A percentile compares a stretch with the other conserved stretches of the same genome.
Evolutionary conservation across 345 rosid species (phyloP).

Genomic region (Capsella bursapastoris): DNA sequence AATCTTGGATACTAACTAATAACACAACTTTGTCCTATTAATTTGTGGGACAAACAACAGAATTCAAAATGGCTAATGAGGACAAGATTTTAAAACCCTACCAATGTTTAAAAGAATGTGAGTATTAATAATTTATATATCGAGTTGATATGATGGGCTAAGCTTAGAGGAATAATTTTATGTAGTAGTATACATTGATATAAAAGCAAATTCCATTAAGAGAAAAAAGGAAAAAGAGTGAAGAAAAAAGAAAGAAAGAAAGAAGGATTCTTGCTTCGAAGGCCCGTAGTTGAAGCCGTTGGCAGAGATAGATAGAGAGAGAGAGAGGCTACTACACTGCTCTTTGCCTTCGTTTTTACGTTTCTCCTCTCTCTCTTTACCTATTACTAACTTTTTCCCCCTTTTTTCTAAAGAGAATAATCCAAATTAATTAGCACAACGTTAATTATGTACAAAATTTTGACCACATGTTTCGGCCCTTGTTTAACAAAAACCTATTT

Average conservation of each 20-base stretch:
- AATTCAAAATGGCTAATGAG: slow-evolving; percentile 17
- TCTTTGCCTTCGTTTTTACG: slow-evolving; percentile 42
- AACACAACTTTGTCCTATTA: background rate
- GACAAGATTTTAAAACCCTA: slow-evolving; percentile 39
- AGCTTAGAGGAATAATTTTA: slow-evolving; percentile 1
- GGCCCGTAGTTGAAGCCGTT: slow-evolving; percentile 44
- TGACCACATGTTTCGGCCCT: background rate
- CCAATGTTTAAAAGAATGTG: slow-evolving; percentile 23
- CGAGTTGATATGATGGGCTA: slow-evolving; percentile 31
- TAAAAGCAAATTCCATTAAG: slow-evolving; percentile 40
- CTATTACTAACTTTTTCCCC: background rate
- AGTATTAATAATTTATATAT: slow-evolving; percentile 10
- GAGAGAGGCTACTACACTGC: slow-evolving; percentile 17
- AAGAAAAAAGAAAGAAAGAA: slow-evolving; percentile 17
- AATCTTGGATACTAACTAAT: background rate
- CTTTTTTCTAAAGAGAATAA: background rate
- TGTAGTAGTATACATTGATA: slow-evolving; percentile 2
- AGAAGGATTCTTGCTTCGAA: slow-evolving; percentile 49
- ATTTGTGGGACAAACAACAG: slow-evolving; percentile 28
- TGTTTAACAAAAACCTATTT: background rate
- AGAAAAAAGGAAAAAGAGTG: slow-evolving; percentile 37
- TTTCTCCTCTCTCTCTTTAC: slow-evolving; percentile 32
- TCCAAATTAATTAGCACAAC: background rate
- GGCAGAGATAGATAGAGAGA: background rate
- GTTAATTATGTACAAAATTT: background rate